Conservation (phyloP, 1,139 yeast genomes). For the Protomyces lactucae-debilis region DNA sequence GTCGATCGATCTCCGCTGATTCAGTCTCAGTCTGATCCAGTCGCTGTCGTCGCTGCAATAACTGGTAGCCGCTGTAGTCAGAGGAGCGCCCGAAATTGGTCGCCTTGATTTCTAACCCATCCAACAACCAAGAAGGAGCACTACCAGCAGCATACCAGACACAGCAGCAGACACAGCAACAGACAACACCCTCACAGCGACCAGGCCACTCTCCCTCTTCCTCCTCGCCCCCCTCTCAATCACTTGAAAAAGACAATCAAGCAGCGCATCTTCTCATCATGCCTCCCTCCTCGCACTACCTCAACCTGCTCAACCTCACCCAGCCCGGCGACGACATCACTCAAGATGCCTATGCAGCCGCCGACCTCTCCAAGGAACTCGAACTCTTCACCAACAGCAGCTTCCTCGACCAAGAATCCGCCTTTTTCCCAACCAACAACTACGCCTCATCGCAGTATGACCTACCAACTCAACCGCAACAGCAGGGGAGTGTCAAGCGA, state of each 20-base stretch:
- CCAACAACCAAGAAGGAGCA: too few species aligned
- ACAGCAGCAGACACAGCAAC: too few species aligned
- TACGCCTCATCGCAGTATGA: not conserved
- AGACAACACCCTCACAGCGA: too few species aligned
- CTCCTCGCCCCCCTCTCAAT: too few species aligned
- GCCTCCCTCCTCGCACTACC: slow-evolving; percentile 26
- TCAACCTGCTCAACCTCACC: slow-evolving; percentile 25
- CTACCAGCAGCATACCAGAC: too few species aligned
- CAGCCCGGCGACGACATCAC: slow-evolving; percentile 16
- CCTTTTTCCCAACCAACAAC: not conserved
- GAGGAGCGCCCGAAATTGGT: too few species aligned
- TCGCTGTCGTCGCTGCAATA: too few species aligned
- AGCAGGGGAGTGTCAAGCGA: not conserved
- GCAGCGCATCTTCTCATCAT: not conserved
- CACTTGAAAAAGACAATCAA: not conserved
- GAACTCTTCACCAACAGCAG: slow-evolving; percentile 23
- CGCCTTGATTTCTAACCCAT: too few species aligned
- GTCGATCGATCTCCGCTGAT: too few species aligned
- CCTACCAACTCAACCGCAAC: not conserved
- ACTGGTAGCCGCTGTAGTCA: too few species aligned
- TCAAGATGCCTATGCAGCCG: not conserved
- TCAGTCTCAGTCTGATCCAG: too few species aligned
- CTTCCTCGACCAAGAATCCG: slow-evolving; percentile 15
- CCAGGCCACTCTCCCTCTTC: not conserved
- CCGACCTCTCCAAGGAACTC: slow-evolving; percentile 15